phyloP scores from a whole-genome alignment of 768 basidiomycete genomes.

The Lentinula raphanica region DNA sequence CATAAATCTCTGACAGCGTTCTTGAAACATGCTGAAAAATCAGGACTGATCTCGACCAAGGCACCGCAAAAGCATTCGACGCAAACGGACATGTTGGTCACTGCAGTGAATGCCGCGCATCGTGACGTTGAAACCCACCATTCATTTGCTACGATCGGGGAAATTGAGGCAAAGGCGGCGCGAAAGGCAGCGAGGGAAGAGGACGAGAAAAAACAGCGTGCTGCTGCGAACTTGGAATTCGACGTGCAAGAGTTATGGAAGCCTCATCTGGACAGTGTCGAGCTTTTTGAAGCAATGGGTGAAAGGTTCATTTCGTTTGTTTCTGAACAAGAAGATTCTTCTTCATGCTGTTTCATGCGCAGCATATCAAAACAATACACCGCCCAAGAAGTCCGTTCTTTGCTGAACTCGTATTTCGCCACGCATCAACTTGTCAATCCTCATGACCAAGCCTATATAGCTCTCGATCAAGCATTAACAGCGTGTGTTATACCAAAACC shows the following conservation, averaged over 20 bases:
- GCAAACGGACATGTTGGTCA: slow-evolving; percentile 50
- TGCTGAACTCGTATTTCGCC: slow-evolving; percentile 60
- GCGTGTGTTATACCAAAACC: slow-evolving; percentile 31
- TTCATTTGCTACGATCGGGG: slow-evolving; percentile 55
- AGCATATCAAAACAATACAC: slow-evolving; percentile 47
- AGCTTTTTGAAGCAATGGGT: slow-evolving; percentile 60
- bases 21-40: slow-evolving; percentile 73
- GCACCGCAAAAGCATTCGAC: slow-evolving; percentile 43
- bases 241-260: slow-evolving; percentile 72
- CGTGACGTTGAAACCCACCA: slow-evolving; percentile 48
- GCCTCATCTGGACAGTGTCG: slow-evolving; percentile 50
- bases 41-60: slow-evolving; percentile 67
- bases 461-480: slow-evolving; percentile 49
- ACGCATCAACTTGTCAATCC: slow-evolving; percentile 59
- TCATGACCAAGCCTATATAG: slow-evolving; percentile 63
- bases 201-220: slow-evolving; percentile 39
- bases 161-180: slow-evolving; percentile 58
- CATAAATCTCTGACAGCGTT: slow-evolving; percentile 81
- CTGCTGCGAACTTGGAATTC: slow-evolving; percentile 41
- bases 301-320: slow-evolving; percentile 44
- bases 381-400: slow-evolving; percentile 46
- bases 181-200: slow-evolving; percentile 54
- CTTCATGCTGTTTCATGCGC: background rate
- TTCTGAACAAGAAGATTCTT: background rate
- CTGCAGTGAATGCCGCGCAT: slow-evolving; percentile 52